These are phyloP conservation scores for Wickerhamiella kurtzmanii DNA, from an alignment of 805 yeast species.

Conservation along the genomic window DNA sequence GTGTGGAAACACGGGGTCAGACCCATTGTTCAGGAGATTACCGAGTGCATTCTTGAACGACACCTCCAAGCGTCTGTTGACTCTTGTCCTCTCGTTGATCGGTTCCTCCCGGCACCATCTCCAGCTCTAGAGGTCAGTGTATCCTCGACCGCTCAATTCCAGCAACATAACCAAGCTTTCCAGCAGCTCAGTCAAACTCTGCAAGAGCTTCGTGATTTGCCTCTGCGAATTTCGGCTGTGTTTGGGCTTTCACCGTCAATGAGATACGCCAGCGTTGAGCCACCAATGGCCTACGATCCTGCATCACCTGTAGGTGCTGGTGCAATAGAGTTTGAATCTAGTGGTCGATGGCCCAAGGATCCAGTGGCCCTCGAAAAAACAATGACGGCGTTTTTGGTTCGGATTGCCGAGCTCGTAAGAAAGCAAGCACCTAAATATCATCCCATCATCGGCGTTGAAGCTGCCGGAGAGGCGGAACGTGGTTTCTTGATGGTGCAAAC, in stretches of 20 bases:
- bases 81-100: constrained; percentile 9
- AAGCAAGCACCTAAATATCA: constrained; percentile 39
- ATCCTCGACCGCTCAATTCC: constrained; percentile 14
- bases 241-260: constrained; percentile 62
- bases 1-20: constrained; percentile 54
- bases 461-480: constrained; percentile 19
- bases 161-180: constrained; percentile 31
- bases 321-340: constrained; percentile 74
- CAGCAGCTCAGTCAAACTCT: constrained; percentile 38
- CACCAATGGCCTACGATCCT: constrained; percentile 40
- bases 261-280: constrained; percentile 59
- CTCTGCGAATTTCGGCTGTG: constrained; percentile 58
- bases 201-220: constrained; percentile 39
- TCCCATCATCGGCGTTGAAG: constrained; percentile 54
- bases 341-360: constrained; percentile 95
- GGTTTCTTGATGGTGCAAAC: constrained; percentile 39
- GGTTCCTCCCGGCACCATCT: constrained; percentile 41
- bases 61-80: constrained; percentile 36
- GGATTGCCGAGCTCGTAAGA: constrained; percentile 39
- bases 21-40: constrained; percentile 52
- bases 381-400: constrained; percentile 76
- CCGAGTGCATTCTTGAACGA: constrained; percentile 45
- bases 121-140: neutral
- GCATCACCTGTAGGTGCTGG: constrained; percentile 45
- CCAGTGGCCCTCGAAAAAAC: constrained; percentile 71